Evolutionary conservation across 2,329 filamentous ascomycete species (phyloP).

Genomic region (Aspergillus vadensis): DNA sequence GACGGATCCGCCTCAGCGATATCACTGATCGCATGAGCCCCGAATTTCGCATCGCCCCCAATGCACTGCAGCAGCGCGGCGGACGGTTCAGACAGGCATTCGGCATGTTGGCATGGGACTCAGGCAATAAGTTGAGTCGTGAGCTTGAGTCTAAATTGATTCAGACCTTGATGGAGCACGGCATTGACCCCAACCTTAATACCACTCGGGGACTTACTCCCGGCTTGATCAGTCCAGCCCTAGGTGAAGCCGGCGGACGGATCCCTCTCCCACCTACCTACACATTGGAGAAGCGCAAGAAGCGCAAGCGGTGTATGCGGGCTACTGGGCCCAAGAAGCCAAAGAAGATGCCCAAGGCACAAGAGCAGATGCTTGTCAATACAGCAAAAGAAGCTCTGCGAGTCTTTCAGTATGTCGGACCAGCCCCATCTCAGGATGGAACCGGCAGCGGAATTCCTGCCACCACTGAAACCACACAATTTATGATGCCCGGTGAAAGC

Average conservation of each 20-base stretch:
- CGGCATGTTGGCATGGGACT: constrained; percentile 30
- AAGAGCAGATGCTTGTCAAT: neutral
- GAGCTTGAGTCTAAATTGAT: constrained; percentile 11
- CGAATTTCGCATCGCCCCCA: constrained; percentile 19
- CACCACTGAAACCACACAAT: too few relatives aligned
- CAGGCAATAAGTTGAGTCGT: constrained; percentile 26
- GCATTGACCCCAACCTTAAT: constrained; percentile 17
- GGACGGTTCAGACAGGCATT: constrained; percentile 31
- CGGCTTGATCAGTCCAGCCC: constrained; percentile 21
- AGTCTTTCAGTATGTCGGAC: neutral
- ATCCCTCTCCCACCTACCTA: constrained; percentile 18
- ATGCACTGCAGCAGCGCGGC: constrained; percentile 32
- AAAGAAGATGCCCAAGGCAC: neutral
- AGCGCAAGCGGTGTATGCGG: neutral
- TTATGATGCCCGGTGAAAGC: too few relatives aligned
- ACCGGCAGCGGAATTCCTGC: neutral
- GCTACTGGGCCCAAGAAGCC: neutral
- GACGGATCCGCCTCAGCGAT: constrained; percentile 29
- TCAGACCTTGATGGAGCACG: constrained; percentile 7
- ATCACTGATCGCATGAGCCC: constrained; percentile 33
- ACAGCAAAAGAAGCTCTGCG: neutral
- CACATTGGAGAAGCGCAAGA: neutral
- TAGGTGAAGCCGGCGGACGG: constrained; percentile 24
- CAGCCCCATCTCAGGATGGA: neutral
- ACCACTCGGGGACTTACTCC: constrained; percentile 28